phyloP scores from a whole-genome alignment of 345 rosid species.

The Populus deltoides region DNA sequence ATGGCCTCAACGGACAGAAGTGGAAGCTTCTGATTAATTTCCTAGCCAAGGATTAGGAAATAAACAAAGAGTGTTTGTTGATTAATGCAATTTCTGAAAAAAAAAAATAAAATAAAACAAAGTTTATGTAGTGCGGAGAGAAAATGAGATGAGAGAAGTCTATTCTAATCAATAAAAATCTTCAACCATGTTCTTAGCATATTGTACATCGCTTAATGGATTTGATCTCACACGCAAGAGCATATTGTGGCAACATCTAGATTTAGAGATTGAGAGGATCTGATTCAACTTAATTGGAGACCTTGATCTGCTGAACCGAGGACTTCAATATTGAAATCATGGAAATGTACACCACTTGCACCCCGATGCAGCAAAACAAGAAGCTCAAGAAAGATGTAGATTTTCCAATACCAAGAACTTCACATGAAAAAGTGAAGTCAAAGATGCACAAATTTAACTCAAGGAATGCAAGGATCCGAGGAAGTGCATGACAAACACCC shows the following conservation, averaged over 20 bases:
- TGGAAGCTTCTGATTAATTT: neutral
- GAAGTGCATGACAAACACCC: conserved; percentile 96
- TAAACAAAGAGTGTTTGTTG: too few species aligned
- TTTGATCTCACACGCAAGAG: neutral
- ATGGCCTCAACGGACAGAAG: neutral
- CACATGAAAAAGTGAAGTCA: neutral
- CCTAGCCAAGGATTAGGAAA: neutral
- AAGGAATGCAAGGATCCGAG: conserved; percentile 73
- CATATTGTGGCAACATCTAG: neutral
- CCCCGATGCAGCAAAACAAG: conserved; percentile 44
- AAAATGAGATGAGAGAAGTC: neutral
- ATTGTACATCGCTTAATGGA: neutral
- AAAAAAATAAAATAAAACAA: neutral
- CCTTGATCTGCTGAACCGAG: conserved; percentile 28
- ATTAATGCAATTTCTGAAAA: neutral
- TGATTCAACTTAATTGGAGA: neutral
- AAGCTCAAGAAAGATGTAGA: conserved; percentile 6
- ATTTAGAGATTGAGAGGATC: neutral
- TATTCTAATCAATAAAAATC: neutral
- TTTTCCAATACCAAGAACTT: conserved; percentile 6
- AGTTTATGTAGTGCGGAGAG: neutral
- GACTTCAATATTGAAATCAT: conserved; percentile 93
- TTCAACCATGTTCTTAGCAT: neutral
- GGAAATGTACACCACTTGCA: conserved; percentile 66
- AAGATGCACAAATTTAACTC: conserved; percentile 45